Evolutionary conservation across 176 grass and related monocot species (phyloP).

Genomic region (Triticum monococcum): DNA sequence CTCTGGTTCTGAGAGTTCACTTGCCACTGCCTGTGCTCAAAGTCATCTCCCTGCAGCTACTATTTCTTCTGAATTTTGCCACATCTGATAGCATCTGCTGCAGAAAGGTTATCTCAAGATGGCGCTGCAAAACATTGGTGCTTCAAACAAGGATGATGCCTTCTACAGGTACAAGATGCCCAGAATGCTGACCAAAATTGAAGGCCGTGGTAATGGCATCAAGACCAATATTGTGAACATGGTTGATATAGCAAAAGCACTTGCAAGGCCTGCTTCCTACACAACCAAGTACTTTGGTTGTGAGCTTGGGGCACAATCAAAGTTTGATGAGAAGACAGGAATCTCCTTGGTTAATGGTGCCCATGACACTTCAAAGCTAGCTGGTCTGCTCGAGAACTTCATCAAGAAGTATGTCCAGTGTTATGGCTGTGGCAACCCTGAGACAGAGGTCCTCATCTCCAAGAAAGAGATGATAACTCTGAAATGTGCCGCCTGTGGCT

Average conservation of each 20-base stretch:
- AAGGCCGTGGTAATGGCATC: constrained; percentile 79
- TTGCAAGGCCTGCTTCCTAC: constrained; percentile 70
- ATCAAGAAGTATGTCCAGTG: constrained; percentile 98
- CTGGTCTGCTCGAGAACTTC: constrained; percentile 85
- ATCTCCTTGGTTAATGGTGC: constrained; percentile 74
- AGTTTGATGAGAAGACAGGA: constrained; percentile 72
- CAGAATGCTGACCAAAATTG: constrained; percentile 79
- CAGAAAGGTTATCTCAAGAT: constrained; percentile 41
- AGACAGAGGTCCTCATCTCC: constrained; percentile 78
- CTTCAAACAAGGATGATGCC: constrained; percentile 85
- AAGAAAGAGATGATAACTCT: constrained; percentile 75
- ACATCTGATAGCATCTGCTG: constrained; percentile 28
- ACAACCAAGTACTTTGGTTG: constrained; percentile 86
- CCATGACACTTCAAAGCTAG: constrained; percentile 85
- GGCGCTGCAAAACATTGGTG: constrained; percentile 88
- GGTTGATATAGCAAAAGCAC: constrained; percentile 80
- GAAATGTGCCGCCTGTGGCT: constrained; percentile 91
- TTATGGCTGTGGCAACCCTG: constrained; percentile 83
- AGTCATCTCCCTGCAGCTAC: background rate
- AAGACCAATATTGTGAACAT: constrained; percentile 89
- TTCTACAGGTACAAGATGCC: constrained; percentile 99
- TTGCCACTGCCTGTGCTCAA: constrained; percentile 3
- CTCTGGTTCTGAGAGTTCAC: constrained; percentile 24
- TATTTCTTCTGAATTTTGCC: background rate
- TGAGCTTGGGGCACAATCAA: constrained; percentile 75